Conservation (phyloP, 257 asterid species). For the Mitragyna speciosa region DNA sequence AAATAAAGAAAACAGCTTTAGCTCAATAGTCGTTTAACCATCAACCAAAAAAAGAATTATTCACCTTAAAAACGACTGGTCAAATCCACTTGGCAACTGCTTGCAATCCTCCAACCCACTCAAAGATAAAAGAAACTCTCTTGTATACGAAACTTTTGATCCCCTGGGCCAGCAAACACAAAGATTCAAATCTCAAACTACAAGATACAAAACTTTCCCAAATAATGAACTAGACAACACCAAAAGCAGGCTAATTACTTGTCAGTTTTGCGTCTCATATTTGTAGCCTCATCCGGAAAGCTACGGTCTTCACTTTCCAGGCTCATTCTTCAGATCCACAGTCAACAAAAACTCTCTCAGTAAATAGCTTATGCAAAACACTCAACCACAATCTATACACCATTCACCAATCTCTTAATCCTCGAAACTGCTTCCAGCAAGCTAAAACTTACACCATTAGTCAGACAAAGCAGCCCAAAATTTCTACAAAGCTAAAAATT, state of each 20-base stretch:
- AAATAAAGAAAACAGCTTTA: not conserved
- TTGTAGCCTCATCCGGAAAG: constrained; percentile 35
- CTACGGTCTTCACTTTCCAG: constrained; percentile 50
- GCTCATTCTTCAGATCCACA: constrained; percentile 56
- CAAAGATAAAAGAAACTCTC: constrained; percentile 70
- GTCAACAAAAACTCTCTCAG: constrained; percentile 16
- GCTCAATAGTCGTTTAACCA: not conserved
- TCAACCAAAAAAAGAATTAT: constrained; percentile 1
- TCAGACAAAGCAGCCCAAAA: not conserved
- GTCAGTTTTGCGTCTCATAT: constrained; percentile 23
- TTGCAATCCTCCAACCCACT: constrained; percentile 64
- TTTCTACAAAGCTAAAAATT: not conserved
- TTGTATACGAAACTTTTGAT: constrained; percentile 49
- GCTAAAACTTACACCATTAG: not conserved
- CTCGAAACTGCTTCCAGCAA: not conserved
- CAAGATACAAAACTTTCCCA: not conserved
- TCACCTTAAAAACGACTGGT: constrained; percentile 57
- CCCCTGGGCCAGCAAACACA: constrained; percentile 51
- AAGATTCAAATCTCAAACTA: constrained; percentile 13
- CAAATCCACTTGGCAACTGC: constrained; percentile 69
- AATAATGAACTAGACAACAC: constrained; percentile 12
- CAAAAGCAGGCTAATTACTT: constrained; percentile 44
- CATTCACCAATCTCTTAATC: constrained; percentile 23
- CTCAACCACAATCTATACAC: constrained; percentile 29
- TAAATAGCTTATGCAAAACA: constrained; percentile 27